A percentile compares a stretch with the other conserved stretches of the same genome.
These are phyloP conservation scores for Neurospora pannonica DNA, from an alignment of 495 filamentous ascomycete genomes.

Conservation along the genomic window DNA sequence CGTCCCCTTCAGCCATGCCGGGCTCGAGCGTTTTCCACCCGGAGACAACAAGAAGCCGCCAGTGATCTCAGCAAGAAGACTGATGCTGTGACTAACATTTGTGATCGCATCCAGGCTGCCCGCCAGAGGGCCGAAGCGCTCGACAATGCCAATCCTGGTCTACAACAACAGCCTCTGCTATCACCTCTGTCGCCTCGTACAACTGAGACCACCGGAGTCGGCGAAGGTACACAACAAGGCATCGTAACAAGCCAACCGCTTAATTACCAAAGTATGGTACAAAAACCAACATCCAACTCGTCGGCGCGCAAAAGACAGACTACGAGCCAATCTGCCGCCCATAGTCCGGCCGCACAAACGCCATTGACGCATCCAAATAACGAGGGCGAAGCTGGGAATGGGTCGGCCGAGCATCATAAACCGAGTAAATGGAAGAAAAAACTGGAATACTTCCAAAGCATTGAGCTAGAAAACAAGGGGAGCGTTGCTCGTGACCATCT, in stretches of 20 bases:
- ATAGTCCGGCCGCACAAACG: not conserved
- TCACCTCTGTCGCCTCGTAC: not conserved
- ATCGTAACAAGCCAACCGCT: slow-evolving; percentile 23
- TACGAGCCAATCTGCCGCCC: slow-evolving; percentile 4
- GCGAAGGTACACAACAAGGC: slow-evolving; percentile 10
- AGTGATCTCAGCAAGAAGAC: not conserved
- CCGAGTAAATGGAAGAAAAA: slow-evolving; percentile 27
- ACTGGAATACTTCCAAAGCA: slow-evolving; percentile 62
- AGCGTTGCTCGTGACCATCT: slow-evolving; percentile 92
- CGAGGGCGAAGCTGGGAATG: slow-evolving; percentile 1
- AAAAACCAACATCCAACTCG: slow-evolving; percentile 3
- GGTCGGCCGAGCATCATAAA: slow-evolving; percentile 3
- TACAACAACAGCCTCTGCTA: slow-evolving; percentile 15
- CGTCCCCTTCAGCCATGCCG: not conserved
- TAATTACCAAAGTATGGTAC: slow-evolving; percentile 29
- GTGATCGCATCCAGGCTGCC: slow-evolving; percentile 10
- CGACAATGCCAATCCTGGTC: slow-evolving; percentile 11
- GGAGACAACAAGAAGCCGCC: not conserved
- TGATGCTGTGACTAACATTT: slow-evolving; percentile 6
- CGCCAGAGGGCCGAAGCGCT: slow-evolving; percentile 24
- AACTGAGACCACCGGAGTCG: slow-evolving; percentile 12
- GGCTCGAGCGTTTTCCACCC: not conserved
- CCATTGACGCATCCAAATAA: not conserved
- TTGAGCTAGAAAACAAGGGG: slow-evolving; percentile 95
- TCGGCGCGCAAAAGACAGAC: slow-evolving; percentile 11